Evolutionary conservation across 805 yeast species (phyloP).

Genomic region (Tetrapisispora nanseiensis): DNA sequence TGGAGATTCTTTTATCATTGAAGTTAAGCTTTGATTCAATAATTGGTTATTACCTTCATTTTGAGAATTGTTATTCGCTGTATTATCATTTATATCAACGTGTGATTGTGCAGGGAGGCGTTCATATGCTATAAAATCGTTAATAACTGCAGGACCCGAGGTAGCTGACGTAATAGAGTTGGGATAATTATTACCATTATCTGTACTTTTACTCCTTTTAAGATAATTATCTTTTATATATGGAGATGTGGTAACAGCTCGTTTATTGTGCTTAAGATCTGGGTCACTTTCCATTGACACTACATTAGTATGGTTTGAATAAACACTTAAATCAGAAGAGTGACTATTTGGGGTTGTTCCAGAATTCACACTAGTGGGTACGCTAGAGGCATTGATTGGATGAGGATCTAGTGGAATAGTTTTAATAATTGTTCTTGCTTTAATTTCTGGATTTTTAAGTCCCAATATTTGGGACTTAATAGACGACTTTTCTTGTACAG

Average conservation of each 20-base stretch:
- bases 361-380: neutral
- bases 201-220: neutral
- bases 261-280: neutral
- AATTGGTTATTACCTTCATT: neutral
- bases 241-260: neutral
- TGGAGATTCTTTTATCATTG: slow-evolving; percentile 6
- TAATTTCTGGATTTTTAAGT: slow-evolving; percentile 53
- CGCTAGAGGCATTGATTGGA: slow-evolving; percentile 41
- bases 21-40: neutral
- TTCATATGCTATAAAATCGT: neutral
- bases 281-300: neutral
- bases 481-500: neutral
- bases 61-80: neutral
- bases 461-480: slow-evolving; percentile 26
- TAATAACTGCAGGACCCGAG: neutral
- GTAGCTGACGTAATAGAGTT: neutral
- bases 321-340: neutral
- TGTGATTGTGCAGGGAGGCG: neutral
- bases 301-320: slow-evolving; percentile 1
- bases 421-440: slow-evolving; percentile 64
- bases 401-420: slow-evolving; percentile 79
- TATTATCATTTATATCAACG: neutral
- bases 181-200: neutral
- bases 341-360: slow-evolving; percentile 1
- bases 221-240: neutral